Evolutionary conservation across 2,329 filamentous ascomycete species (phyloP), one percentile per base, ranked within the genome.

Genomic region (Tolypocladium inflatum): DNA sequence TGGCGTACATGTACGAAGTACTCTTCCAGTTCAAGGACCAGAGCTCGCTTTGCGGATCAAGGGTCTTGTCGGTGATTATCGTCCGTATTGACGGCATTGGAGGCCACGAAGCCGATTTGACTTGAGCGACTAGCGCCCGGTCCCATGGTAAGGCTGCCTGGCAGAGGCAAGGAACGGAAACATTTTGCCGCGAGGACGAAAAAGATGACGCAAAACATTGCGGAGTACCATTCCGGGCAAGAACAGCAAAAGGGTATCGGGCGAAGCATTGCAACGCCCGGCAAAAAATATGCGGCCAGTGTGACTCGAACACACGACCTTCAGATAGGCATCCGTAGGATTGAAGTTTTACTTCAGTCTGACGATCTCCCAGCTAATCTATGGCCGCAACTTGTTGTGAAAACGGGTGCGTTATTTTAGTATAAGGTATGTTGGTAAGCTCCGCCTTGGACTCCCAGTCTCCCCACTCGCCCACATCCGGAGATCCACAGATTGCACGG

Each of bases 261-360:
- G n/a, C 4, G 23, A 35, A 42, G 19, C 19, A 23, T 13, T 4
- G 11, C 26, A 58, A 61, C 19, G 19, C 6, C 48, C 19, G 10
- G 11, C 63, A 63, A 64, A 65, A 65, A 59, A 21, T 51, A 35
- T 66, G 65, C 64, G 64, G 63, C 61, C 65, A 66, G 64, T 67
- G 65, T 67, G 65, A 64, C 64, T 67, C 64, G 65, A 67, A 67
- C 65, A 67, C 65, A 67, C 64, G 65, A 66, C 65, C 65, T 67
- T 67, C 64, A 67, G 64, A 66, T 66, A 66, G 60, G 62, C 53
- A 63, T 64, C 62, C 64, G 63, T 63, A 62, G 63, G 63, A 66
- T 63, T 66, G 64, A 66, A 65, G 63, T 64, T 64, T 54, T 7
- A 59, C 64, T 66, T 66, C 63, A 65, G 64, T 66, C 64, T 66